Base-by-base conservation (phyloP, 2,329 filamentous ascomycete species). In the Scedosporium aurantiacum region DNA sequence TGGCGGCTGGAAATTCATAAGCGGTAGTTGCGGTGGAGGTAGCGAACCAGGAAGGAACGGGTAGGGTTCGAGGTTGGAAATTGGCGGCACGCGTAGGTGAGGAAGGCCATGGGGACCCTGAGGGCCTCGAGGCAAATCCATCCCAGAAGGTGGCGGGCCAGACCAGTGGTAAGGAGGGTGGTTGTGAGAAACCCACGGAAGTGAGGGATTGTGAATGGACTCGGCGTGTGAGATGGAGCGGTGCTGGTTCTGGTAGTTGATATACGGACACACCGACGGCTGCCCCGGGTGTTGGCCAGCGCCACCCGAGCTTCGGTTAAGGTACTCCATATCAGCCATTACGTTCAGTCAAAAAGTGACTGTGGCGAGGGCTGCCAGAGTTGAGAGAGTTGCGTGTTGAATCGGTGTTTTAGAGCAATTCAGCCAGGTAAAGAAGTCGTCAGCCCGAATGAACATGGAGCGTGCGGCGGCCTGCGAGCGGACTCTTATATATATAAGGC, bases 311-410 rank as follows among this genome's bases (percentile, higher is more conserved):
- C 16, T 57, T 25, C 59, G 59, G 27, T 61, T 61, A 23, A 41
- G 18, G 16, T 56, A 54, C n/a, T 61, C 59, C 59, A 61, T 61
- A 6, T 61, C 52, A 32, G 41, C 57, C 41, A 41, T 57, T 16
- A n/a, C 37, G 41, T 25, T 37, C 21, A 16, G 32, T 16, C 21
- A 6, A 4, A 16, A 37, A 27, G 10, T 16, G 16, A 16, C 12
- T 18, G 55, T 21, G 27, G 55, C 32, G 23, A 25, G 8, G 16
- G 28, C 12, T 32, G 16, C 10, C 4, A 23, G 10, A 47, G 4
- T 23, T 54, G 12, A 5, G 47, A 45, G 28, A 32, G 10, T 14
- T 12, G 32, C 12, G 14, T 37, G 10, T 14, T 12, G 32, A 37
- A 37, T 37, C 32, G 32, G 32, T 37, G 32, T 12, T 37, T 47